A percentile compares a stretch with the other conserved stretches of the same genome.
Evolutionary conservation across 2,329 filamentous ascomycete genomes (phyloP).

Genomic region (Colletotrichum karsti): DNA sequence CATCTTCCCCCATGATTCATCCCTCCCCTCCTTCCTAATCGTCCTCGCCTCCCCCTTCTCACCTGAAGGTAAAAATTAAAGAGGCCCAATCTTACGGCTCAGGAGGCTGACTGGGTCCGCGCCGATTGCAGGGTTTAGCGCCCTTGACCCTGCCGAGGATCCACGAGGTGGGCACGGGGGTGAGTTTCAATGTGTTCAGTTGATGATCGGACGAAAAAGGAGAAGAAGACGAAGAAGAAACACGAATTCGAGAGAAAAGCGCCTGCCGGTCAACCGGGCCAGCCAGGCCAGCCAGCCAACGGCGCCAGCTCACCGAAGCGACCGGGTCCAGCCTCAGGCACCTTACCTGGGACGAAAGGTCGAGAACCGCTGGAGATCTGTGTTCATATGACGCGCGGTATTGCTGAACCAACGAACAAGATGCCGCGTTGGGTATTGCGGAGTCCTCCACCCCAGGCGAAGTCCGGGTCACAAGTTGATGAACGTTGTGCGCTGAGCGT

Average conservation of each 20-base stretch:
- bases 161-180: slow-evolving; percentile 23
- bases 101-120: slow-evolving; percentile 17
- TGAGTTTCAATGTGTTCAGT: slow-evolving; percentile 21
- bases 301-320: neutral
- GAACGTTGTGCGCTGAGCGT: neutral
- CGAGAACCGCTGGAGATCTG: neutral
- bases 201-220: slow-evolving; percentile 18
- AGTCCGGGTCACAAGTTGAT: slow-evolving; percentile 16
- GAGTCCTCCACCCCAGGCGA: slow-evolving; percentile 1
- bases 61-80: slow-evolving; percentile 7
- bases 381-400: neutral
- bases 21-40: neutral
- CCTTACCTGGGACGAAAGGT: neutral
- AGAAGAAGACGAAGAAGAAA: neutral
- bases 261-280: neutral
- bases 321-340: neutral
- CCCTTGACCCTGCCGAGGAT: slow-evolving; percentile 23
- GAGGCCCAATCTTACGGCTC: slow-evolving; percentile 6
- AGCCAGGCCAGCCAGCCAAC: neutral
- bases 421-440: slow-evolving; percentile 3
- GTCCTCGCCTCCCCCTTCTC: neutral
- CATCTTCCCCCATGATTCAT: neutral
- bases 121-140: slow-evolving; percentile 12
- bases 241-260: neutral
- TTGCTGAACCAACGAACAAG: neutral